Evolutionary conservation across 2,329 filamentous ascomycete genomes (phyloP), one percentile per base, ranked within the genome.

Genomic region (Pseudonectria buxi): DNA sequence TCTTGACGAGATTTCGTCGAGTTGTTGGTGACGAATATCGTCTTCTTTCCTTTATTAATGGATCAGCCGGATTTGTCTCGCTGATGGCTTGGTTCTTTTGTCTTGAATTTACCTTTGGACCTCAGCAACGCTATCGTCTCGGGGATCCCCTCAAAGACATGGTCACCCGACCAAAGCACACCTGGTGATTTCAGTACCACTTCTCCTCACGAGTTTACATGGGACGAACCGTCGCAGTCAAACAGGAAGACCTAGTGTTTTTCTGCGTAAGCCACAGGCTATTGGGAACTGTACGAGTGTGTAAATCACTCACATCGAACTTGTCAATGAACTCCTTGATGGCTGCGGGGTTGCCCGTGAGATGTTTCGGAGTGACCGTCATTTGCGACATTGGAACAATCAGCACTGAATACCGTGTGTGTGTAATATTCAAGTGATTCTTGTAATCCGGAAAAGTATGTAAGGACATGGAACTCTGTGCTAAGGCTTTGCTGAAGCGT

Each of bases 11-110:
- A 95, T 61, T 98, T 98, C 38, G 92, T 96, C 56, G 88, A 95
- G 69, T 98, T 98, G 68, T 98, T 98, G 27, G 92, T 98, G 34
- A 98, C 92, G 57, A 98, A 98, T 36, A 98, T 81, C 24, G 92
- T 75, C 58, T 83, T 83, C 64, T 98, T 98, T 57, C 86, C 89
- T 92, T 35, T n/a, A n/a, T 18, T 11, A 30, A 11, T 26, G 14
- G 37, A 35, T 47, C 18, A 47, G 36, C 24, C 10, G 24, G 15
- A 34, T 43, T 12, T 6, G 27, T 14, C 16, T 30, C 4, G 33
- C 36, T 30, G 32, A 33, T 24, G 12, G n/a, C 10, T 14, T 15
- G 24, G 26, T 16, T 12, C 29, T 28, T 15, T 24, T n/a, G 27
- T 10, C 11, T 24, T 18, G 26, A 16, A 10, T 22, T 24, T 26